A percentile compares a stretch with the other conserved stretches of the same genome.
Conservation (phyloP, 768 basidiomycete genomes). For the Amanita phalloides region DNA sequence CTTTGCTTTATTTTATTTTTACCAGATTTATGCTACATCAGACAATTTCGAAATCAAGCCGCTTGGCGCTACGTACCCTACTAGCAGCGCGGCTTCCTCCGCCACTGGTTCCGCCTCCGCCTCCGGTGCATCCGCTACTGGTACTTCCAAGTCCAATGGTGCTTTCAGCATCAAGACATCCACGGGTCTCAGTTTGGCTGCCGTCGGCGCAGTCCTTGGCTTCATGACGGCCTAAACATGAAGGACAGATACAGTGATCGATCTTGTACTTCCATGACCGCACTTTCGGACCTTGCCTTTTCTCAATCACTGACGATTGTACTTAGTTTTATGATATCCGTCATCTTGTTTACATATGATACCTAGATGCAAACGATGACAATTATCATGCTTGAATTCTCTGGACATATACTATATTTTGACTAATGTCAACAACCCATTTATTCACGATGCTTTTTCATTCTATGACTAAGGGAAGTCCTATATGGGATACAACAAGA, state of each 20-base stretch:
- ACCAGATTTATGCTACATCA: constrained; percentile 4
- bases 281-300: not conserved
- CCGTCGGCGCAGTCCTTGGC: constrained; percentile 5
- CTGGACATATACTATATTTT: not conserved
- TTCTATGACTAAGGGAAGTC: not conserved
- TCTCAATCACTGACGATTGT: not conserved
- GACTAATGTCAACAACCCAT: not conserved
- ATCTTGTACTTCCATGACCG: not conserved
- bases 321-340: not conserved
- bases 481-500: too few species aligned
- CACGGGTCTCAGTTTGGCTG: constrained; percentile 3
- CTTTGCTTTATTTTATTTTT: not conserved
- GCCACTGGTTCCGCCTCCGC: not conserved
- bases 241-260: not conserved
- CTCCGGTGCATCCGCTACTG: not conserved
- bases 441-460: not conserved
- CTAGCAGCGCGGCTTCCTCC: not conserved
- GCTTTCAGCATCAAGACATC: constrained; percentile 1
- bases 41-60: constrained; percentile 5
- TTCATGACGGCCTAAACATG: constrained; percentile 5
- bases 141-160: not conserved
- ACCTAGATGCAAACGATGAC: not conserved
- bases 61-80: constrained; percentile 3
- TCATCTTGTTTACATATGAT: not conserved
- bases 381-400: not conserved